Conservation (phyloP, 108 stramenopile species). For the Chaetoceros muelleri region DNA sequence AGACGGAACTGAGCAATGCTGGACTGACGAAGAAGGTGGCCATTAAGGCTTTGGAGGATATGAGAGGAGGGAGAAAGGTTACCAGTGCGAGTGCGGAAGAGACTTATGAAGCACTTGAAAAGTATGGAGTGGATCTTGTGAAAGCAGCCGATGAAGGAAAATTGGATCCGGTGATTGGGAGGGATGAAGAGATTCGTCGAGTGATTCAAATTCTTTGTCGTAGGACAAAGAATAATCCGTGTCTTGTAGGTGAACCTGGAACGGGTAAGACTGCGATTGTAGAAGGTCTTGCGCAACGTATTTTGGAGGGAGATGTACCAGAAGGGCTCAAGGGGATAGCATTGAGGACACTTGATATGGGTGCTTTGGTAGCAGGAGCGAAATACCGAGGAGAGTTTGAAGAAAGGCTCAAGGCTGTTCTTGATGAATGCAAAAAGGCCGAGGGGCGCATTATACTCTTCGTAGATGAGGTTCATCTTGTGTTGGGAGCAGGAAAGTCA, state of each 20-base stretch:
- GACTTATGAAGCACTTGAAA: slow-evolving; percentile 51
- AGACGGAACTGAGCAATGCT: slow-evolving; percentile 28
- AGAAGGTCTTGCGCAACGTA: slow-evolving; percentile 91
- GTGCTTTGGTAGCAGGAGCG: slow-evolving; percentile 92
- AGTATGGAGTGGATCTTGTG: slow-evolving; percentile 64
- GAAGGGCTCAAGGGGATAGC: slow-evolving; percentile 78
- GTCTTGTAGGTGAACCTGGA: slow-evolving; percentile 90
- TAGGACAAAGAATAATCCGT: slow-evolving; percentile 95
- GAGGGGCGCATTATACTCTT: slow-evolving; percentile 90
- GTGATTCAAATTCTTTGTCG: slow-evolving; percentile 90
- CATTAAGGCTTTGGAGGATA: slow-evolving; percentile 39
- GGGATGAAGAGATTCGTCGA: slow-evolving; percentile 92
- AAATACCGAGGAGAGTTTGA: slow-evolving; percentile 98
- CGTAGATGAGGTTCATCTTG: slow-evolving; percentile 95
- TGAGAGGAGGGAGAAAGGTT: slow-evolving; percentile 56
- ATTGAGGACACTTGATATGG: slow-evolving; percentile 91
- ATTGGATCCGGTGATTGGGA: slow-evolving; percentile 94
- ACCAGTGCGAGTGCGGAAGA: slow-evolving; percentile 60
- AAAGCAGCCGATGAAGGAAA: slow-evolving; percentile 84
- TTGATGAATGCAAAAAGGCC: slow-evolving; percentile 88
- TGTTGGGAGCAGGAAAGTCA: slow-evolving; percentile 89
- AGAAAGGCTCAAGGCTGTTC: slow-evolving; percentile 89
- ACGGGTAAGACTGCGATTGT: slow-evolving; percentile 96
- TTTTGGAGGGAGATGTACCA: slow-evolving; percentile 91
- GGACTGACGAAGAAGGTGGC: slow-evolving; percentile 61